These are phyloP conservation scores for Petunia secreta DNA, from an alignment of 257 asterid genomes.

Conservation along the genomic window DNA sequence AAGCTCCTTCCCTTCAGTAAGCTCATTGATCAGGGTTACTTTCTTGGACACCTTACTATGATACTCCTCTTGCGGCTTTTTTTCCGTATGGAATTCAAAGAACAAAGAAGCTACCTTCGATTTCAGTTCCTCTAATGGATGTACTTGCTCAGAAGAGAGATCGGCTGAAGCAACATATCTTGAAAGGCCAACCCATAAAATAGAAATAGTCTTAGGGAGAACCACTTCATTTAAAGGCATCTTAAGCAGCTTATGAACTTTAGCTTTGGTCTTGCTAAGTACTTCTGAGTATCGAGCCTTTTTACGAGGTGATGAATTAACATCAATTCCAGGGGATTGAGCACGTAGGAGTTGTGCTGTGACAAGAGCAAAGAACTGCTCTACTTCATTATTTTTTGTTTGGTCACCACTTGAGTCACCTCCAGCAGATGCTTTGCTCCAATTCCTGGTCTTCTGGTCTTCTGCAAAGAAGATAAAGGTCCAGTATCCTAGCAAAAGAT, in stretches of 20 bases:
- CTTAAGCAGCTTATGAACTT: background rate
- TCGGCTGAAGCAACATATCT: background rate
- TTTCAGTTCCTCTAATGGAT: background rate
- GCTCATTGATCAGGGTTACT: background rate
- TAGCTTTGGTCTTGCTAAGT: background rate
- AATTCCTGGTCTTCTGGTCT: too few species aligned
- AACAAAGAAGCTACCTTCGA: background rate
- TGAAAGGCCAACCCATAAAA: background rate
- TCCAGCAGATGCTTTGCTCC: too few species aligned
- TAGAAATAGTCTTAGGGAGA: background rate
- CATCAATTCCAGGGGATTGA: too few species aligned
- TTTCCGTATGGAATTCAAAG: background rate
- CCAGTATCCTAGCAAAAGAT: too few species aligned
- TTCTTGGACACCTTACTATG: background rate
- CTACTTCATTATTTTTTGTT: too few species aligned
- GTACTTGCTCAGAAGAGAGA: background rate
- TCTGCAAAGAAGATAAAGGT: too few species aligned
- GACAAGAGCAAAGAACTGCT: too few species aligned
- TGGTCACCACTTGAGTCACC: too few species aligned
- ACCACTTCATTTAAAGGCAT: conserved; percentile 23
- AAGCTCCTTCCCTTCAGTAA: background rate
- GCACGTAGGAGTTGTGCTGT: too few species aligned
- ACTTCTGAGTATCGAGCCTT: background rate
- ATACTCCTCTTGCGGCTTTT: background rate
- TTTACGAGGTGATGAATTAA: too few species aligned